Percentiles rank a stretch among this genome's conserved stretches.
These are phyloP conservation scores for Suillus paluster DNA, from an alignment of 768 basidiomycete species.

Conservation along the genomic window DNA sequence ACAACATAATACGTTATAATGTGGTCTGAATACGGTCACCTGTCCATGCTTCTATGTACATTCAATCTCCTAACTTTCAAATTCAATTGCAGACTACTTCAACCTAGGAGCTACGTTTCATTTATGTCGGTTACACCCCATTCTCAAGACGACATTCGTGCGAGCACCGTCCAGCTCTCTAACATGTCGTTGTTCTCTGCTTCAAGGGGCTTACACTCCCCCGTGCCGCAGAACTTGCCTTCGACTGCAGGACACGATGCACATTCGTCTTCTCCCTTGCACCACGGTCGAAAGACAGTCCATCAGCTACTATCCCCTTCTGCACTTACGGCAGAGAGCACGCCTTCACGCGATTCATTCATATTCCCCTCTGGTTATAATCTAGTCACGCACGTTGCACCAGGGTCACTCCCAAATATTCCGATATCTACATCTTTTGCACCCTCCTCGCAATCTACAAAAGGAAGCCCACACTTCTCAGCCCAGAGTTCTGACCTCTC, in stretches of 20 bases:
- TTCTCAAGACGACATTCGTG: conserved; percentile 67
- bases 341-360: conserved; percentile 37
- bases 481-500: conserved; percentile 27
- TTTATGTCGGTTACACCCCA: conserved; percentile 41
- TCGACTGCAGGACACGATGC: neutral
- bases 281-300: neutral
- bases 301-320: neutral
- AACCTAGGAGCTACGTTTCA: conserved; percentile 52
- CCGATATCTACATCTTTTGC: conserved; percentile 28
- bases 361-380: conserved; percentile 43
- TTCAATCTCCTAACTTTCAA: conserved; percentile 17
- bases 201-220: conserved; percentile 17
- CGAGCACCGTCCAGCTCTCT: conserved; percentile 69
- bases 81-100: conserved; percentile 51
- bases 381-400: conserved; percentile 6
- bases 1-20: conserved; percentile 11
- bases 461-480: conserved; percentile 29
- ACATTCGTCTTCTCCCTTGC: neutral
- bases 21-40: conserved; percentile 7
- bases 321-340: neutral
- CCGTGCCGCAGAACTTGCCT: neutral
- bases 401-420: conserved; percentile 7
- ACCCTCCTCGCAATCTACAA: conserved; percentile 23
- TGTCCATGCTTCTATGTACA: conserved; percentile 15
- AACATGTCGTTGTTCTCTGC: conserved; percentile 47